Evolutionary conservation across 768 basidiomycete genomes (phyloP).

Genomic region (Rhizopogon roseolus): DNA sequence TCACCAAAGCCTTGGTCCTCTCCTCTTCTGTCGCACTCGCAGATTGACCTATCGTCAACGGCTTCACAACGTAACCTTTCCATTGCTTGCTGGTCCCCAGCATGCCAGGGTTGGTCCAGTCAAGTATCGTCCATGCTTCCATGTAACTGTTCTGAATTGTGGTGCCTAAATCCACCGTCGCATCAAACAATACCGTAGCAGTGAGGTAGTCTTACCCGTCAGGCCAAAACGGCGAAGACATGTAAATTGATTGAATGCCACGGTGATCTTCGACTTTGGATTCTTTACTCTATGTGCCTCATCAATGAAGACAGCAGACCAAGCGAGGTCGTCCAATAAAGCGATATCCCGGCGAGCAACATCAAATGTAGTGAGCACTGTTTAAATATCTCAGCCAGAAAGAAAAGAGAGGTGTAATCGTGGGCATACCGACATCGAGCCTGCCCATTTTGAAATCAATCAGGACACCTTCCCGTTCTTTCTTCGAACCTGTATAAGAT

Average conservation of each 20-base stretch:
- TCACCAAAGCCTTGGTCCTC: slow-evolving; percentile 47
- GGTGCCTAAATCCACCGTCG: slow-evolving; percentile 17
- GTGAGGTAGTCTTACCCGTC: slow-evolving; percentile 43
- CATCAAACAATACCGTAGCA: slow-evolving; percentile 5
- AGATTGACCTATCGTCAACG: slow-evolving; percentile 66
- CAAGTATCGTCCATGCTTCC: slow-evolving; percentile 88
- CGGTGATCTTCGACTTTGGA: slow-evolving; percentile 54
- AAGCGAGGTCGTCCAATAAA: slow-evolving; percentile 60
- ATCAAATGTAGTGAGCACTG: slow-evolving; percentile 83
- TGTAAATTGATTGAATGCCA: slow-evolving; percentile 65
- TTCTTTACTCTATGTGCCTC: slow-evolving; percentile 93
- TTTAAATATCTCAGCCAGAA: not conserved
- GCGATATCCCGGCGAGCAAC: slow-evolving; percentile 69
- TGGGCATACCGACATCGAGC: slow-evolving; percentile 70
- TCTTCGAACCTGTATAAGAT: slow-evolving; percentile 50
- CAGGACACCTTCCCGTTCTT: slow-evolving; percentile 53
- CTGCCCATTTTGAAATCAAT: slow-evolving; percentile 77
- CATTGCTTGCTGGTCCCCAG: slow-evolving; percentile 75
- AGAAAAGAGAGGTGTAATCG: not conserved
- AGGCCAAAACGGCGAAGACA: slow-evolving; percentile 77
- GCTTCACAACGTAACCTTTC: slow-evolving; percentile 65
- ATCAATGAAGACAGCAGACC: slow-evolving; percentile 76
- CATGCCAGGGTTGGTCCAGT: slow-evolving; percentile 85
- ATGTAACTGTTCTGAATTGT: slow-evolving; percentile 84
- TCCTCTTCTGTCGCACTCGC: slow-evolving; percentile 59